Evolutionary conservation across 2,329 filamentous ascomycete species (phyloP), one percentile per base, ranked within the genome.

Genomic region (Bipolaris sorokiniana): DNA sequence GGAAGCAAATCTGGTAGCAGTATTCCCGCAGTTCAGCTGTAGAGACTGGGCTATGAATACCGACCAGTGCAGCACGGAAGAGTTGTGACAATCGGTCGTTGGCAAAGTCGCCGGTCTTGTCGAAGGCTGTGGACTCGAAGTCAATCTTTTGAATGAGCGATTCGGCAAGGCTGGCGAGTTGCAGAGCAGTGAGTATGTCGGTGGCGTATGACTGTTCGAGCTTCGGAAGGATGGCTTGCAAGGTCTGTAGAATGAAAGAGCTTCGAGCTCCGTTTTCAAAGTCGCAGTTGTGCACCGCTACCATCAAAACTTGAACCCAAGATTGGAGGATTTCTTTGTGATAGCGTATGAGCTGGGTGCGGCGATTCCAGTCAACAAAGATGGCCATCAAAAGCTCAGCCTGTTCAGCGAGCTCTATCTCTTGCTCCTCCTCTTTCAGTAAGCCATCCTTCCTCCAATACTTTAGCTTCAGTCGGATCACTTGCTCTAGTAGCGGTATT

Each of bases 1-100:
- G 87, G 74, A 93, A 94, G 78, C 90, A 93, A 67, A 97, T 96
- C 68, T 90, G 90, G 76, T 98, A 99, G 77, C 96, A 94, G 20
- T 90, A 84, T 56, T 95, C 88, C 48, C 95, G 88, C 37, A 99
- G 80, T 52, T 87, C 83, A 15, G 90, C 81, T 51, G 86, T 88
- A 4, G 89, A 88, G 1, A 88, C 84, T 70, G 90, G 88, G 59
- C 90, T 88, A 63, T 88, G 86, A 52, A 96, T 89, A 5, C 92
- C 91, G 66, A 88, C 85, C 13, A 97, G 82, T 60, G 91, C 93
- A 37, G 92, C 86, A 61, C 96, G 90, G 82, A 99, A 97, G 3
- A 98, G 84, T 71, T 97, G 90, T 71, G 92, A 93, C 0, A 98
- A 83, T 70, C 95, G 91, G 73, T 98, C 94, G 71, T 92, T 90